Base-by-base conservation (phyloP, 331 rosid genomes). In the Stylosanthes scabra region DNA sequence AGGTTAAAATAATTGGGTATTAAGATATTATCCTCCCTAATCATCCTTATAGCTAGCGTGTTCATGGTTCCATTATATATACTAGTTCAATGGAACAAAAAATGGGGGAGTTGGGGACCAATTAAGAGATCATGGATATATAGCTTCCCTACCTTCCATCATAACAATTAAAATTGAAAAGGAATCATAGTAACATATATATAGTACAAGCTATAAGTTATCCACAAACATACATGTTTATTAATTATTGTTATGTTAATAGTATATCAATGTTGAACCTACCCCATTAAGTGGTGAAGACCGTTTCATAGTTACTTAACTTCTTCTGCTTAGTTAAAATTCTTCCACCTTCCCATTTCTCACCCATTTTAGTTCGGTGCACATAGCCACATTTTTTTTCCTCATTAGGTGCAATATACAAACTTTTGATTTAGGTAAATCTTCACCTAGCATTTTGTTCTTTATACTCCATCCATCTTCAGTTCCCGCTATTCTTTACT, bases 201-300 rank as follows among this genome's bases (percentile, higher is more conserved):
- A 45, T 25, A 47, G 42, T 9, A 60, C 3, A 60, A 47, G 47
- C 3, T 47, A 47, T 6, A 59, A 45, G 14, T 58, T 29, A 52
- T 28, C 13, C 13, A 72, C 3, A 6, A 45, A 41, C 60, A 54
- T 52, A 11, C 39, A 34, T 6, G 39, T 34, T 34, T 34, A 34
- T 34, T 34, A 34, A 34, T 4, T 34, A 34, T 34, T 3, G 39
- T 34, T 34, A 34, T 34, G 39, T 34, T 34, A 34, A 34, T 34
- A 44, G 56, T 56, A 46, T 46, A 51, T 63, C 57, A 56, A 37
- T 46, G 83, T 78, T 78, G 74, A 65, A 78, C 78, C 83, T 65
- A 72, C 29, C 78, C 63, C 74, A 57, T 63, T 78, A 71, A 64
- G 8, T 15, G 44, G 25, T 31, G 34, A 72, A 70, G 63, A 25